phyloP scores from a whole-genome alignment of 1,284 basidiomycete genomes.

The Apiotrichum siamense region DNA sequence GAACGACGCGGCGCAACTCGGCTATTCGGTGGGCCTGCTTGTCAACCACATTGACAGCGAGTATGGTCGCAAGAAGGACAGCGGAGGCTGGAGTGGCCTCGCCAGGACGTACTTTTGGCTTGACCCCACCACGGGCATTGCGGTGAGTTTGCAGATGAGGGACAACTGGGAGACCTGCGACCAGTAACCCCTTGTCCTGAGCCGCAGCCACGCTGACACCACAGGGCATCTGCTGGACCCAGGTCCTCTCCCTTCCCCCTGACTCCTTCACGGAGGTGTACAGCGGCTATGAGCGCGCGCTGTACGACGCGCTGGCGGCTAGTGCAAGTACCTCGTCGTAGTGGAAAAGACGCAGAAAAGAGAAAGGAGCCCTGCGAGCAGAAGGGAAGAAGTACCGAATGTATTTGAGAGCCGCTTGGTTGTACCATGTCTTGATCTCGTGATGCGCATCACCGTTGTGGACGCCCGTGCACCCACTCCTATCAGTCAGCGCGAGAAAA shows the following conservation, averaged over 20 bases:
- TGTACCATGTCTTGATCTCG: too few relatives aligned
- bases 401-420: too few relatives aligned
- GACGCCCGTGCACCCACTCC: too few relatives aligned
- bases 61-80: constrained; percentile 18
- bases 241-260: constrained; percentile 19
- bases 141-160: constrained; percentile 9
- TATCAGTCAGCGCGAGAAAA: too few relatives aligned
- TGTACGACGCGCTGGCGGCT: constrained; percentile 30
- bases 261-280: constrained; percentile 25
- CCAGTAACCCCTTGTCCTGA: not conserved
- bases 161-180: too few relatives aligned
- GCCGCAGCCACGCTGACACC: not conserved
- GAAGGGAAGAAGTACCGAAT: too few relatives aligned
- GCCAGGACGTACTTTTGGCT: constrained; percentile 24
- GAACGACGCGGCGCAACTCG: constrained; percentile 9
- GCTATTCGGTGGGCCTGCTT: constrained; percentile 12
- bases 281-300: constrained; percentile 24
- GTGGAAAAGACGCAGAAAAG: too few relatives aligned
- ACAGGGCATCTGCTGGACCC: constrained; percentile 24
- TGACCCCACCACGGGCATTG: constrained; percentile 20
- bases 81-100: constrained; percentile 24
- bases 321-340: not conserved
- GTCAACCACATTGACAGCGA: constrained; percentile 6
- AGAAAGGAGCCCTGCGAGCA: too few relatives aligned
- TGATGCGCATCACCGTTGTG: too few relatives aligned